Evolutionary conservation across 257 asterid genomes (phyloP), one percentile per base, ranked within the genome.

Genomic region (Jacaranda copaia): DNA sequence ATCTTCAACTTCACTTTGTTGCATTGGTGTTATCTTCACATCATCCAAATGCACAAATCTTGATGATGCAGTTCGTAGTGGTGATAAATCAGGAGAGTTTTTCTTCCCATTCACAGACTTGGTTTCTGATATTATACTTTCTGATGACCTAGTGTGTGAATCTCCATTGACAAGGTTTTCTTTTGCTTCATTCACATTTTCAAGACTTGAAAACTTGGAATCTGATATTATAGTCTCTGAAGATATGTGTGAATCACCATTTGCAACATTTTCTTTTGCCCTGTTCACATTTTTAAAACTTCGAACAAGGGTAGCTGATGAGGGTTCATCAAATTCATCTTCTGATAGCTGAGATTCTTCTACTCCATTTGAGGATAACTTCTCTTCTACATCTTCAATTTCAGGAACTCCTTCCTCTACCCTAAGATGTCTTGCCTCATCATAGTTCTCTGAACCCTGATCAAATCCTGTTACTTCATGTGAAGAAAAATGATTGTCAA

Each of bases 261-360:
- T 38, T 10, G n/a, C 63, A 68, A 76, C 82, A 76, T 81, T 82
- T 59, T 78, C 93, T 58, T 71, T 79, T 39, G 66, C 80, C 67
- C 90, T 81, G 63, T 85, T 89, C 60, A 95, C 90, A 82, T 95
- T 95, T 76, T 87, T 86, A 84, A 96, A 96, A 66, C 97, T 90
- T 72, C 94, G 91, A 66, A 93, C 97, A 38, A 96, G 96, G 35
- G 88, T 87, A 55, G 85, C 90, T 20, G 89, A 45, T 15, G 96
- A 81, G 75, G 99, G 98, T 74, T 93, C 97, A 48, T 96, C 97
- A 75, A 93, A 93, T 72, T 90, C 97, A 81, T 93, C 99, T 66
- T 94, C 97, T 6, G 99, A 94, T 35, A 78, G 88, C 78, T 87
- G 89, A 57, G 96, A 88, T 59, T 87, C 98, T 70, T 82, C 92